phyloP scores from a whole-genome alignment of 257 asterid genomes.

The Ilex aquifolium region DNA sequence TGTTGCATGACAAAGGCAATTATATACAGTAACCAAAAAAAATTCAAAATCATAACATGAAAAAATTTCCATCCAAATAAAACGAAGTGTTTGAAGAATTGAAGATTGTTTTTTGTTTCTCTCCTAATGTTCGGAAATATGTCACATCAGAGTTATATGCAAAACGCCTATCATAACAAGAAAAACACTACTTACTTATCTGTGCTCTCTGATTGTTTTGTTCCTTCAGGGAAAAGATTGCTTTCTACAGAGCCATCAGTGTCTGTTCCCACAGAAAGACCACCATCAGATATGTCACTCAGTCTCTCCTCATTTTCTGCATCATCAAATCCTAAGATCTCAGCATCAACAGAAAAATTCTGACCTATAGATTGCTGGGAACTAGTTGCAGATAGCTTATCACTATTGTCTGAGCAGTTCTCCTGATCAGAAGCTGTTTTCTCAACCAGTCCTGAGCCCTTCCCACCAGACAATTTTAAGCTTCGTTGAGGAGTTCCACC shows the following conservation, averaged over 20 bases:
- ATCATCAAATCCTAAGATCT: constrained; percentile 13
- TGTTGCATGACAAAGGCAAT: background rate
- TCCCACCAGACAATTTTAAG: constrained; percentile 17
- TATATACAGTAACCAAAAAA: background rate
- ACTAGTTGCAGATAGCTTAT: constrained; percentile 20
- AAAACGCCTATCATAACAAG: background rate
- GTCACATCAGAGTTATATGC: constrained; percentile 1
- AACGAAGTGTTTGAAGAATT: too few relatives aligned
- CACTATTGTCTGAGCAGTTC: constrained; percentile 23
- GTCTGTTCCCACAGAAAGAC: constrained; percentile 41
- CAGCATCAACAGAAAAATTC: constrained; percentile 10
- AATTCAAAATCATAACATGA: background rate
- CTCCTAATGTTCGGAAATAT: too few relatives aligned
- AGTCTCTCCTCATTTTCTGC: constrained; percentile 22
- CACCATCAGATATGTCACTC: constrained; percentile 20
- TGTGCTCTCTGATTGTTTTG: constrained; percentile 15
- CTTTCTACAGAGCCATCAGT: constrained; percentile 33
- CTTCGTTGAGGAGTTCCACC: constrained; percentile 14
- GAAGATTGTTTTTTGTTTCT: too few relatives aligned
- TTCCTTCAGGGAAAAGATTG: constrained; percentile 22
- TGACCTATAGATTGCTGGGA: constrained; percentile 13
- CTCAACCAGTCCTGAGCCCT: constrained; percentile 8
- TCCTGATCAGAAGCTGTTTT: constrained; percentile 27
- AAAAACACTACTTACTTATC: constrained; percentile 25
- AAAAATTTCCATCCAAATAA: too few relatives aligned